Evolutionary conservation across 768 basidiomycete species (phyloP).

Genomic region (Kwoniella pini): DNA sequence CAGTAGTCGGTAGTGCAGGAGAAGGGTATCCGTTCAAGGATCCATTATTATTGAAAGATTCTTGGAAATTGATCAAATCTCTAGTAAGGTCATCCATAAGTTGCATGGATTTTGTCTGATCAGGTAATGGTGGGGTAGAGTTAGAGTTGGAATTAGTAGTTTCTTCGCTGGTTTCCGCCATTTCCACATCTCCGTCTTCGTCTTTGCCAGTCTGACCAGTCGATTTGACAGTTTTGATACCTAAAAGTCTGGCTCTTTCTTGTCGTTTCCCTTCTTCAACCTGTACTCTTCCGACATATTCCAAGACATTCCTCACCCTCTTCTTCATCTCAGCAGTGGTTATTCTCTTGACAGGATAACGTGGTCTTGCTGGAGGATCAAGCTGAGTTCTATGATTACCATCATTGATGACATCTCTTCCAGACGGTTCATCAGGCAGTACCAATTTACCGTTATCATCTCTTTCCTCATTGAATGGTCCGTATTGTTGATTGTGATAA

Average conservation of each 20-base stretch:
- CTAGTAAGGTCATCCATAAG: constrained; percentile 90
- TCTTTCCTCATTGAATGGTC: constrained; percentile 42
- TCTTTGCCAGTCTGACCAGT: not conserved
- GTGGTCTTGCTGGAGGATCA: constrained; percentile 64
- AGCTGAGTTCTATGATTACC: constrained; percentile 33
- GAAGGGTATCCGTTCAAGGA: constrained; percentile 16
- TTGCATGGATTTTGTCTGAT: constrained; percentile 42
- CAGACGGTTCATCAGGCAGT: constrained; percentile 29
- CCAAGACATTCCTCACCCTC: constrained; percentile 81
- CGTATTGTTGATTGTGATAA: constrained; percentile 41
- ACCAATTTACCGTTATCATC: constrained; percentile 33
- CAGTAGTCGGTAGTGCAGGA: constrained; percentile 26
- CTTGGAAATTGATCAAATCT: constrained; percentile 84
- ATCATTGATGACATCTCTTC: constrained; percentile 23
- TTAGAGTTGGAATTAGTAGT: not conserved
- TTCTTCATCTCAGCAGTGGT: constrained; percentile 98
- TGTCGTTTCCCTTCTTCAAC: constrained; percentile 43
- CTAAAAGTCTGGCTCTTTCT: constrained; percentile 45
- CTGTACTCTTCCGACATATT: constrained; percentile 83
- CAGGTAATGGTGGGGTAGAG: constrained; percentile 57
- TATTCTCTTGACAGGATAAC: constrained; percentile 91
- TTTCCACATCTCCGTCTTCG: constrained; percentile 17
- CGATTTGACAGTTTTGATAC: constrained; percentile 22
- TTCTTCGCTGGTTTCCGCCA: constrained; percentile 2
- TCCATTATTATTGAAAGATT: constrained; percentile 61